Evolutionary conservation across 306 rosid species (phyloP), one percentile per base, ranked within the genome.

Genomic region (Crataegus laevigata): DNA sequence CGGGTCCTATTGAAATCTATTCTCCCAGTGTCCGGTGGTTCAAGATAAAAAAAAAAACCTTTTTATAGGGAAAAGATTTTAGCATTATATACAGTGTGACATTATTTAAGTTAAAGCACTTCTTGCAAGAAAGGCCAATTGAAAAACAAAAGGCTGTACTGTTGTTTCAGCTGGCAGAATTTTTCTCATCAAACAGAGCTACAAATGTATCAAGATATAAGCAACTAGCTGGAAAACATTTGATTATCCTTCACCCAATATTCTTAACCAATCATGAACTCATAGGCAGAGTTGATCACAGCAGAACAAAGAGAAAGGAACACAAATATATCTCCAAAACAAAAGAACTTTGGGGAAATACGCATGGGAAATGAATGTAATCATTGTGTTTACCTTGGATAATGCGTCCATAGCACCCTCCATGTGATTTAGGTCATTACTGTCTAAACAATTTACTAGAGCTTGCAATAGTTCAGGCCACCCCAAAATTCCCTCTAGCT

Each of bases 351-450:
- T 12, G 63, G 15, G 66, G 6, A 38, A 36, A 50, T 22, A 66
- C 43, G 65, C n/a, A 15, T 6, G 3, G 8, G 54, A 50, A 50
- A 50, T 15, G 54, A 50, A 50, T 50, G 54, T 50, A 50, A 50
- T 5, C 21, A 63, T 30, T 52, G 59, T 66, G 57, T 79, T 68
- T 80, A 96, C 99, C 98, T 96, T 96, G 74, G 98, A 96, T 72
- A 96, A 87, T 18, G 98, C 93, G 80, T 96, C 99, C 99, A 96
- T 96, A 57, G 98, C 99, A 68, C 99, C 99, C 89, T 96, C 99
- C 99, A 96, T 90, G 84, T 90, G 99, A 84, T 83, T 92, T 62
- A 88, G 75, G 79, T 96, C 97, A 81, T 81, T 89, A 76, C 98
- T 92, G 78, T 96, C 98, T 81, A 96, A 83, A 78, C 96, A 96